Base-by-base conservation (phyloP, 73 alveolate genomes). In the Stentor coeruleus region DNA sequence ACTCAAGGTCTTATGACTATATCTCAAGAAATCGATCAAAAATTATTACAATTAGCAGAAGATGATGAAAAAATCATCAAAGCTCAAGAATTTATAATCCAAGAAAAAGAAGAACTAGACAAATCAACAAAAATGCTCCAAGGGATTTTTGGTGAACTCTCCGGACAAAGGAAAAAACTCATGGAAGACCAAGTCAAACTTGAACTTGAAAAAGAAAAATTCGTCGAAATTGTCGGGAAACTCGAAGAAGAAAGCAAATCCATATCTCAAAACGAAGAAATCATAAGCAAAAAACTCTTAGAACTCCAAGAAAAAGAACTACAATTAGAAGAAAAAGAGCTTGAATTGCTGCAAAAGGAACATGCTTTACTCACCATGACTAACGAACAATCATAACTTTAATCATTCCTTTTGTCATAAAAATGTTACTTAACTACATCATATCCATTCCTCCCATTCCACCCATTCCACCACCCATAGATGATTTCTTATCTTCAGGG, bases 371-470 rank as follows among this genome's bases (percentile, higher is more conserved):
- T 49, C n/a, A n/a, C n/a, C n/a, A n/a, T n/a, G n/a, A n/a, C n/a
- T n/a, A n/a, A n/a, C n/a, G n/a, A n/a, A n/a, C n/a, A n/a, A n/a
- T n/a, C n/a, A n/a, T n/a, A n/a, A n/a, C n/a, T n/a, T n/a, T n/a
- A n/a, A n/a, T n/a, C n/a, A n/a, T n/a, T n/a, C n/a, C n/a, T n/a
- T n/a, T n/a, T n/a, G n/a, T n/a, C n/a, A n/a, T n/a, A n/a, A n/a
- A n/a, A n/a, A n/a, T n/a, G n/a, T n/a, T n/a, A n/a, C n/a, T n/a
- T n/a, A n/a, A n/a, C n/a, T n/a, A 55, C 72, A 55, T 55, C 76
- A 59, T 59, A 38, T 3, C 76, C 93, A 90, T 90, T 38, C 97
- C 97, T 39, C 88, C 93, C 96, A 91, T 91, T 55, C 96, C 98
- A 33, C 97, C 97, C 98, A 93, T 93, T 77, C 98, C 98, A 31